Evolutionary conservation across 1,284 basidiomycete species (phyloP).

Genomic region (Ceratobasidium sp.): DNA sequence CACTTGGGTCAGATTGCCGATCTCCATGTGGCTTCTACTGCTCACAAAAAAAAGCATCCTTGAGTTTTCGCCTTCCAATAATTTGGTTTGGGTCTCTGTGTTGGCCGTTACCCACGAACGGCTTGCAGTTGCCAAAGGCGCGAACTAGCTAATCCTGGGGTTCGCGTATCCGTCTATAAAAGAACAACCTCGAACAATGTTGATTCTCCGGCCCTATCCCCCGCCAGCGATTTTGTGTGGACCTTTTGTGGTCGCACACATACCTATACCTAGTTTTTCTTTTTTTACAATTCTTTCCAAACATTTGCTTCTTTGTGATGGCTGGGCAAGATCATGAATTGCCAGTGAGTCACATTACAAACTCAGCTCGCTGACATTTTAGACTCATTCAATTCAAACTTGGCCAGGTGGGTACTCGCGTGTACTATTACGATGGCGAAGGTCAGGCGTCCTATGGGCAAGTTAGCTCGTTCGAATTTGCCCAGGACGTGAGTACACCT

Average conservation of each 20-base stretch:
- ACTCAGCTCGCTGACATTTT: constrained; percentile 7
- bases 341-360: constrained; percentile 21
- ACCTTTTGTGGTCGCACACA: constrained; percentile 38
- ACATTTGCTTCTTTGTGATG: constrained; percentile 19
- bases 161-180: constrained; percentile 5
- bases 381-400: constrained; percentile 34
- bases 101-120: constrained; percentile 7
- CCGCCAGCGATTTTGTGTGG: constrained; percentile 44
- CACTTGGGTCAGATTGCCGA: constrained; percentile 18
- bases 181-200: neutral
- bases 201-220: constrained; percentile 43
- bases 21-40: constrained; percentile 10
- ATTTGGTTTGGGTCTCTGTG: constrained; percentile 2
- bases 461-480: constrained; percentile 13
- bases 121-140: neutral
- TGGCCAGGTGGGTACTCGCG: constrained; percentile 23
- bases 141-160: constrained; percentile 5
- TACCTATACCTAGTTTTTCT: constrained; percentile 8
- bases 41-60: neutral
- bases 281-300: constrained; percentile 20
- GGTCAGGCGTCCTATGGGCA: constrained; percentile 20
- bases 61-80: constrained; percentile 2
- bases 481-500: constrained; percentile 29
- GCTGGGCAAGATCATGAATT: constrained; percentile 18
- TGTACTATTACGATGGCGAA: constrained; percentile 36